Conservation (phyloP, 1,284 basidiomycete species). For the Sanghuangporus sanghuang region DNA sequence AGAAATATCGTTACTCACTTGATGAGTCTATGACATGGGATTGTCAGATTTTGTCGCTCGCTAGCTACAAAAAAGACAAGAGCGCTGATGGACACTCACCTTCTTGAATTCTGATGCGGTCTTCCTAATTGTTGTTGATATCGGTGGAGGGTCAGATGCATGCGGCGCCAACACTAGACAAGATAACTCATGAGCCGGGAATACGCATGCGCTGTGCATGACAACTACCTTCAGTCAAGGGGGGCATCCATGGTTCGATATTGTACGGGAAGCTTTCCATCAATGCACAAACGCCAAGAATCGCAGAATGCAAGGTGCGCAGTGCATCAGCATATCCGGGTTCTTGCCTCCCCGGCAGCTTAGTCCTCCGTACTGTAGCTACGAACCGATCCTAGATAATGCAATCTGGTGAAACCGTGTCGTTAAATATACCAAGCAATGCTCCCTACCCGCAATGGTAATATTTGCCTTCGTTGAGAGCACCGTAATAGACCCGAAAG, state of each 20-base stretch:
- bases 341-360: constrained; percentile 68
- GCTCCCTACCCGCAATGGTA: constrained; percentile 68
- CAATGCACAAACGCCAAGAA: constrained; percentile 85
- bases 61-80: not conserved
- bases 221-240: constrained; percentile 62
- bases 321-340: constrained; percentile 72
- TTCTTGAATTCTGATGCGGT: constrained; percentile 89
- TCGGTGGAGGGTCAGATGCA: constrained; percentile 87
- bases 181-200: constrained; percentile 24
- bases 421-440: too few species aligned
- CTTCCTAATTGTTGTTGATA: constrained; percentile 85
- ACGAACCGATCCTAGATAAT: constrained; percentile 71
- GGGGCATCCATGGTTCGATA: constrained; percentile 72
- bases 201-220: constrained; percentile 21
- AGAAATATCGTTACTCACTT: constrained; percentile 36
- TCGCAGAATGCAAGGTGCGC: constrained; percentile 79
- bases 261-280: constrained; percentile 79
- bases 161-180: constrained; percentile 67
- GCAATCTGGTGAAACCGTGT: not conserved
- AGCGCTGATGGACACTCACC: constrained; percentile 34
- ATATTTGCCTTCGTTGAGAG: constrained; percentile 86
- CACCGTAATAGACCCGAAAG: constrained; percentile 89
- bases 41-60: not conserved
- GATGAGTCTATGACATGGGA: constrained; percentile 50
- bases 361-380: constrained; percentile 53